Conservation (phyloP, 257 asterid genomes). For the Linderniella brevidens region DNA sequence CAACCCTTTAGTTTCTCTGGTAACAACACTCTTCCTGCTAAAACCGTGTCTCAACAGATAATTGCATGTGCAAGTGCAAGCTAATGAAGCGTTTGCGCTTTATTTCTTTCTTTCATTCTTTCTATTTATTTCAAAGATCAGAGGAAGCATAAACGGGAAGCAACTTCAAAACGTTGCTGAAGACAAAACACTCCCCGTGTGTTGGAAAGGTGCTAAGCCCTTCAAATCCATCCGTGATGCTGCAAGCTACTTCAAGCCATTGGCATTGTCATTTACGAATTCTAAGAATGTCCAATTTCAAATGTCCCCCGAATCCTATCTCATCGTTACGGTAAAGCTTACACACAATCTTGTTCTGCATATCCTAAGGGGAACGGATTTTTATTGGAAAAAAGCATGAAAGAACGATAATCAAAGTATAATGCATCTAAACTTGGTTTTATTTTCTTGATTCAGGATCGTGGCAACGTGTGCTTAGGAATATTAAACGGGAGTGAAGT, state of each 20-base stretch:
- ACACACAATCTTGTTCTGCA: neutral
- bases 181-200: conserved; percentile 59
- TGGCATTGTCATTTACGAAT: conserved; percentile 36
- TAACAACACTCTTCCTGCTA: conserved; percentile 9
- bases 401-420: too few species aligned
- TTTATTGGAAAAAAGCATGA: too few species aligned
- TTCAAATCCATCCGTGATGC: conserved; percentile 51
- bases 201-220: conserved; percentile 68
- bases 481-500: conserved; percentile 68
- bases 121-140: conserved; percentile 22
- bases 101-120: conserved; percentile 6
- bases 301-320: conserved; percentile 62
- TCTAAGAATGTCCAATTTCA: conserved; percentile 36
- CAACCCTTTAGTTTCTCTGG: conserved; percentile 26
- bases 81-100: neutral
- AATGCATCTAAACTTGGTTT: conserved; percentile 2
- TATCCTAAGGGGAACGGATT: too few species aligned
- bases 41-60: neutral
- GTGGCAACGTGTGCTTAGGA: conserved; percentile 77
- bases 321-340: conserved; percentile 33
- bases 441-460: conserved; percentile 27
- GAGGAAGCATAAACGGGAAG: conserved; percentile 18
- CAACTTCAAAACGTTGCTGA: conserved; percentile 30
- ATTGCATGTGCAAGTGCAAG: neutral
- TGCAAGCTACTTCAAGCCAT: conserved; percentile 44